phyloP scores from a whole-genome alignment of 192 early-diverging fungal genomes.

The Rhizophagus prolifer region DNA sequence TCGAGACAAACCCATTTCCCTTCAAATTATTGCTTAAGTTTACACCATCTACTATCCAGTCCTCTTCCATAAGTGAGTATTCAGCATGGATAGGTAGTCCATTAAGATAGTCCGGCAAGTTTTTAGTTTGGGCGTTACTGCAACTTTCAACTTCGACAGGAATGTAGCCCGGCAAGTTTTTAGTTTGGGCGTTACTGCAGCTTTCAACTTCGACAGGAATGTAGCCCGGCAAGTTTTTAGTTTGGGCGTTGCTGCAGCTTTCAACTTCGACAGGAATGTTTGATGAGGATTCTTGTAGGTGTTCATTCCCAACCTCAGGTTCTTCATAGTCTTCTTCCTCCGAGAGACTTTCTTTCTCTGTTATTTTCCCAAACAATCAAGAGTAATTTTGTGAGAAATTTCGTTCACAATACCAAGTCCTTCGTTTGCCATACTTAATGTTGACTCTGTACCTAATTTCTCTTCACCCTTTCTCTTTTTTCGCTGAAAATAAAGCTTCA shows the following conservation, averaged over 20 bases:
- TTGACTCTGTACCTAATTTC: neutral
- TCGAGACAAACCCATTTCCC: neutral
- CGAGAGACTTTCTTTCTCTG: neutral
- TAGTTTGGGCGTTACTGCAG: neutral
- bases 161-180: conserved; percentile 8
- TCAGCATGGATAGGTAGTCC: conserved; percentile 8
- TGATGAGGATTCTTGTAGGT: neutral
- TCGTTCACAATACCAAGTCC: neutral
- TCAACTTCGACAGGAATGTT: neutral
- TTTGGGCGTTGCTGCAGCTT: neutral
- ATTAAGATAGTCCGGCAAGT: conserved; percentile 11
- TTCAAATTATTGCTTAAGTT: conserved; percentile 11
- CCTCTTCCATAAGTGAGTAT: conserved; percentile 12
- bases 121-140: neutral
- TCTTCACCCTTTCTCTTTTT: conserved; percentile 13
- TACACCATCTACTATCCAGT: conserved; percentile 2
- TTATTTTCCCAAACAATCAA: neutral
- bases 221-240: conserved; percentile 4
- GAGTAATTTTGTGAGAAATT: conserved; percentile 1
- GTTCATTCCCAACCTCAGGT: neutral
- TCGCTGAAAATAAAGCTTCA: conserved; percentile 7
- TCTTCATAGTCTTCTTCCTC: neutral
- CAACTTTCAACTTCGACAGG: neutral
- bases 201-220: neutral
- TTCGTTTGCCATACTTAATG: conserved; percentile 28